Evolutionary conservation across 208 protist genomes (phyloP).

Genomic region (Trypanosoma lewisi): DNA sequence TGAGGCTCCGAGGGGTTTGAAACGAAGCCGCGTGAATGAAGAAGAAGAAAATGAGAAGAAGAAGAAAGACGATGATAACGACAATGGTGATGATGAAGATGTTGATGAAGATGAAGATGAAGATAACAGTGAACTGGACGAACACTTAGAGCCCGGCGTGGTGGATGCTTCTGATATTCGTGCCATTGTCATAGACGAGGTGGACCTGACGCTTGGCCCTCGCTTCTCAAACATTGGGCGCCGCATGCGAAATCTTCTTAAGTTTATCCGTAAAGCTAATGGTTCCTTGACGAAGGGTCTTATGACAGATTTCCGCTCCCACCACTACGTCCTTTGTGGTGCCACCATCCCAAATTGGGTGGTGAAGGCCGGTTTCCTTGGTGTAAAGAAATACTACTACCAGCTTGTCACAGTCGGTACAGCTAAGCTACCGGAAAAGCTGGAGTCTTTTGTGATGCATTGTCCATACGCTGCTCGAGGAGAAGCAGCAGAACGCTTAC

Average conservation of each 20-base stretch:
- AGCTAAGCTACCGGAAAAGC: conserved; percentile 66
- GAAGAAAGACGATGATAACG: conserved; percentile 27
- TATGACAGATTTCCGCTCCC: conserved; percentile 73
- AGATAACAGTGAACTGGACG: conserved; percentile 7
- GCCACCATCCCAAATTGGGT: conserved; percentile 92
- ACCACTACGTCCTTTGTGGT: conserved; percentile 91
- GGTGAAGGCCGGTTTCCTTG: conserved; percentile 86
- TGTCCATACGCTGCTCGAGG: conserved; percentile 50
- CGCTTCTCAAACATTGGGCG: conserved; percentile 82
- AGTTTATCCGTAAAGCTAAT: conserved; percentile 71
- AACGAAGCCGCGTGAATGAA: conserved; percentile 35
- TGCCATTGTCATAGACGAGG: conserved; percentile 86
- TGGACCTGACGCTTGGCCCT: conserved; percentile 85
- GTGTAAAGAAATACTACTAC: conserved; percentile 92
- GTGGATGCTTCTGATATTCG: conserved; percentile 62
- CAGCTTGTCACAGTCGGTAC: conserved; percentile 73
- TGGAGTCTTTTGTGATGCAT: conserved; percentile 58
- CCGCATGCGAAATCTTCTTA: conserved; percentile 87
- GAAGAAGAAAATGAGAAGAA: conserved; percentile 20
- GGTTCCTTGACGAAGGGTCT: conserved; percentile 68
- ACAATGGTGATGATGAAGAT: conserved; percentile 14
- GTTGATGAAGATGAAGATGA: conserved; percentile 18
- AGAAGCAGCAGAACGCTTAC: conserved; percentile 23
- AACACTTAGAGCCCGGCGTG: conserved; percentile 14
- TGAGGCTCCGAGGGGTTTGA: conserved; percentile 17